These are phyloP conservation scores for Peribolospora baueri DNA, from an alignment of 768 basidiomycete genomes.

Conservation along the genomic window DNA sequence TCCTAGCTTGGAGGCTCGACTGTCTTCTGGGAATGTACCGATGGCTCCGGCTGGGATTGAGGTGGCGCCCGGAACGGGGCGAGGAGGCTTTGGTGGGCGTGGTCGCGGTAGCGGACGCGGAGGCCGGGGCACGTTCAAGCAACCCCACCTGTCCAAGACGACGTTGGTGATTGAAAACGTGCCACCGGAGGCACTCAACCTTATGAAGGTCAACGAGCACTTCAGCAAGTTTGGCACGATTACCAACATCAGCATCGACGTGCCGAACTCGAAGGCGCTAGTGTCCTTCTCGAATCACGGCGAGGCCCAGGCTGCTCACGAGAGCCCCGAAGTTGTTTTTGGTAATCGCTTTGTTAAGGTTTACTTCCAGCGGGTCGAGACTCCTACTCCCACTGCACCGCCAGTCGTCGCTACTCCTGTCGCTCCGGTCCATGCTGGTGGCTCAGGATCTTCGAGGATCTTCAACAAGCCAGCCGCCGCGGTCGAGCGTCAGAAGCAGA, in stretches of 20 bases:
- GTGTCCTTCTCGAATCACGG: conserved; percentile 64
- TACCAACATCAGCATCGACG: conserved; percentile 72
- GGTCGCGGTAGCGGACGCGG: conserved; percentile 23
- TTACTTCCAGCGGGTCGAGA: conserved; percentile 84
- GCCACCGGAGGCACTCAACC: conserved; percentile 52
- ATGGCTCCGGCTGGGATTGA: neutral
- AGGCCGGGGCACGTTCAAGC: conserved; percentile 23
- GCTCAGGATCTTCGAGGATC: neutral
- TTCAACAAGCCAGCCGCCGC: conserved; percentile 13
- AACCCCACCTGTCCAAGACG: conserved; percentile 28
- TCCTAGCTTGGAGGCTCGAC: neutral
- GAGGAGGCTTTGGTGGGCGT: conserved; percentile 19
- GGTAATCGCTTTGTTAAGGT: conserved; percentile 83
- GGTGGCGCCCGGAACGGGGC: conserved; percentile 16
- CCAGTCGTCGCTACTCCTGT: conserved; percentile 13
- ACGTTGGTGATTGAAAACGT: conserved; percentile 88
- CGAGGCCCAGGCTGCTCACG: conserved; percentile 73
- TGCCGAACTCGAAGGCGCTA: conserved; percentile 46
- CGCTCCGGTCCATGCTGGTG: conserved; percentile 6
- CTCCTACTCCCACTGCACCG: conserved; percentile 14
- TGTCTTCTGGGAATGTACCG: neutral
- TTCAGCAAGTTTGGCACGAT: conserved; percentile 82
- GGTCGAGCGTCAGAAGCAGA: conserved; percentile 20
- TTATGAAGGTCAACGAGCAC: conserved; percentile 58
- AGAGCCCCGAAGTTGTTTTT: conserved; percentile 82